A percentile compares a stretch with the other conserved stretches of the same genome.
Evolutionary conservation across 345 rosid genomes (phyloP).

Genomic region (Citrus australasica): DNA sequence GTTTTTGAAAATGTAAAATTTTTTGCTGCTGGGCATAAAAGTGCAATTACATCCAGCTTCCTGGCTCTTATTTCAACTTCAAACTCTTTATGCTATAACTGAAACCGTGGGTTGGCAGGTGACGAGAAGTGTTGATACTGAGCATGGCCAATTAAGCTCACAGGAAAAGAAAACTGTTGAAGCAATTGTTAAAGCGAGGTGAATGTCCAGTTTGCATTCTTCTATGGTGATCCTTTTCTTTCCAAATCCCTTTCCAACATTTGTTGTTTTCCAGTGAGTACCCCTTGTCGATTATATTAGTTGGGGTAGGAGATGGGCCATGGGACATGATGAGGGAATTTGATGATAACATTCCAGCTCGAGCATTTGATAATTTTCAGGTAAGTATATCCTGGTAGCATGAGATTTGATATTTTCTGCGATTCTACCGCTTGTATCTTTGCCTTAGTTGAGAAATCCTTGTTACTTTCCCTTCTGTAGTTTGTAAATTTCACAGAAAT

Average conservation of each 20-base stretch:
- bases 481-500: conserved; percentile 94
- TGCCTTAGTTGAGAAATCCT: background rate
- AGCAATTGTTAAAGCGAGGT: conserved; percentile 98
- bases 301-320: conserved; percentile 99
- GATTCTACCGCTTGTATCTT: background rate
- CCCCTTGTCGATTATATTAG: conserved; percentile 85
- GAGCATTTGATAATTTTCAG: conserved; percentile 96
- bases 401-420: background rate
- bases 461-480: conserved; percentile 31
- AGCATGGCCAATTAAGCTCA: conserved; percentile 67
- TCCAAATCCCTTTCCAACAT: conserved; percentile 18
- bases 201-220: background rate
- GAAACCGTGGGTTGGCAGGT: conserved; percentile 44
- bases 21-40: background rate
- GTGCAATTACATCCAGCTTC: background rate
- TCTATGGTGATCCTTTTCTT: background rate
- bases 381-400: conserved; percentile 27
- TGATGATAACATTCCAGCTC: conserved; percentile 90
- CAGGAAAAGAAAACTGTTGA: conserved; percentile 91
- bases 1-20: background rate
- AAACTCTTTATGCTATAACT: background rate
- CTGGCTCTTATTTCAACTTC: background rate
- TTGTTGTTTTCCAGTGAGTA: conserved; percentile 50
- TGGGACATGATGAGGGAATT: conserved; percentile 99
- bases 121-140: conserved; percentile 88